Base-by-base conservation (phyloP, 139 green algal species). In the Picochlorum sp. region DNA sequence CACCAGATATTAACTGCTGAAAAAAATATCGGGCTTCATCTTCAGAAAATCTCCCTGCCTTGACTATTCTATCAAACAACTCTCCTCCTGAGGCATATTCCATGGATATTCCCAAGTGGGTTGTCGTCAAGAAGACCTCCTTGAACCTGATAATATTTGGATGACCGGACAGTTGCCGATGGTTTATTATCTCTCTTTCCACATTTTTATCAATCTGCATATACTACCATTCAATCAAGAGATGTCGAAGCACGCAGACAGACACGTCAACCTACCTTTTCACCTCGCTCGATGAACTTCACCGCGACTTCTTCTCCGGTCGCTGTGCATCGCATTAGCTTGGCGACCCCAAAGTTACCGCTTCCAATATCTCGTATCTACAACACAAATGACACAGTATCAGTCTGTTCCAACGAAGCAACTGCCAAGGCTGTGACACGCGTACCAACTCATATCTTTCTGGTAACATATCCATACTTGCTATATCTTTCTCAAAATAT, bases 21-120 rank as follows among this genome's bases (percentile, higher is more conserved):
- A 99, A 99, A 73, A 97, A 98, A 72, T 93, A 98, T 4, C 94
- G 68, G 4, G 94, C 94, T 79, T 99, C 94, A 45, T 97, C 88
- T 63, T 99, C 94, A 32, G 30, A 76, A 70, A 99, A 97, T 2
- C 89, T 79, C 4, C 90, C 92, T 4, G 88, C 87, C 34, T 85
- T 85, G 8, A 93, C 90, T 62, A 99, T 97, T 21, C 88, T 78
- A 55, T 97, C 87, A 75, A 97, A 97, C n/a, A 97, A 78, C 81
- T 98, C 92, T 4, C 92, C 92, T 4, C 92, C 90, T 24, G 76
- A 74, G 11, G 83, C 83, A 49, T 86, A 88, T 74, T 94, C 86
- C 84, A 94, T 94, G 1, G 85, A 81, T 32, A 93, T 94, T 28
- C 70, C 82, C 20, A 93, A 69, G 62, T 93, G 81, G 6, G 84